Conservation (phyloP, 305 asterid species). For the Fraxinus ornus region DNA sequence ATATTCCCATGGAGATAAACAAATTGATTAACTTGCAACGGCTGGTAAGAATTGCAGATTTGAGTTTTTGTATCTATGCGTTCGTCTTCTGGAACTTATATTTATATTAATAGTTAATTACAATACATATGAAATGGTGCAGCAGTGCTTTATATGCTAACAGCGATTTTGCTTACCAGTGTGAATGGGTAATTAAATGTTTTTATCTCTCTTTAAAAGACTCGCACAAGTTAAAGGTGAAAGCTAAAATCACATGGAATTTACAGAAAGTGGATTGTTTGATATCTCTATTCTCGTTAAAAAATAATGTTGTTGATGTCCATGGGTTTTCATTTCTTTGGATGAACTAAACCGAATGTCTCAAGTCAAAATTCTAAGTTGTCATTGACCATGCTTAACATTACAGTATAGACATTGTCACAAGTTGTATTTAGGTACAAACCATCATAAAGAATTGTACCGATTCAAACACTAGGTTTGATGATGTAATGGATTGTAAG, state of each 20-base stretch:
- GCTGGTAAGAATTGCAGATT: slow-evolving; percentile 55
- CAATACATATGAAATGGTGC: neutral
- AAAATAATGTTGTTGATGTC: neutral
- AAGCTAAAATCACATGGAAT: neutral
- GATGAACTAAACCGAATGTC: neutral
- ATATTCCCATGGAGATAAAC: slow-evolving; percentile 74
- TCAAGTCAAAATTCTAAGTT: neutral
- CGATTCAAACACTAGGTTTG: neutral
- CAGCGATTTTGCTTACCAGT: neutral
- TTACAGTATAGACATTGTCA: neutral
- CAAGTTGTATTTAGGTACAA: neutral
- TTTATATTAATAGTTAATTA: neutral
- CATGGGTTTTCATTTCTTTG: neutral
- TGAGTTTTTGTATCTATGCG: neutral
- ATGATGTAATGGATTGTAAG: neutral
- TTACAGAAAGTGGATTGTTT: neutral
- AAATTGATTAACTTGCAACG: slow-evolving; percentile 87
- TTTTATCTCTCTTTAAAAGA: neutral
- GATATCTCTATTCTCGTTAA: neutral
- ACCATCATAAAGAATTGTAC: neutral
- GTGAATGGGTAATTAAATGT: neutral
- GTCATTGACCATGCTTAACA: neutral
- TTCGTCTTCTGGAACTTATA: neutral
- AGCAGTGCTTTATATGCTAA: neutral
- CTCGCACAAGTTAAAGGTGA: neutral